Percentiles rank a stretch among this genome's conserved stretches.
Evolutionary conservation across 2,329 filamentous ascomycete species (phyloP).

Genomic region (Knufia petricola): DNA sequence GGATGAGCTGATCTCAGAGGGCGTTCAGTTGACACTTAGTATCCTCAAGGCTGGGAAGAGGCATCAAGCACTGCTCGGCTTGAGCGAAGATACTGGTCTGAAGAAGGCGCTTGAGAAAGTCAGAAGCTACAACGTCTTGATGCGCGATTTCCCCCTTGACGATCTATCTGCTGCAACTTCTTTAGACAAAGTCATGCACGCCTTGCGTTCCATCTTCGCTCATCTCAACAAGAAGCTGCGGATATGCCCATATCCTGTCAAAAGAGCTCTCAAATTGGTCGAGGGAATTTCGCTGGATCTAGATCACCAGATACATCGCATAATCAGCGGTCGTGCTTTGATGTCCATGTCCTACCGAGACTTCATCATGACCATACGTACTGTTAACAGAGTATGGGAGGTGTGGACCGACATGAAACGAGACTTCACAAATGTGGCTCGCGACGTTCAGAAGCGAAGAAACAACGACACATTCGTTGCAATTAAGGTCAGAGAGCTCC

Average conservation of each 20-base stretch:
- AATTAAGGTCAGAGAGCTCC: conserved; percentile 86
- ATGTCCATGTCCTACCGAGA: conserved; percentile 89
- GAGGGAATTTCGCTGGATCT: conserved; percentile 93
- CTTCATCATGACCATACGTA: conserved; percentile 75
- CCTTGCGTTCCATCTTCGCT: conserved; percentile 77
- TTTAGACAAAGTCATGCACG: conserved; percentile 76
- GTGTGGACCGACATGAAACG: conserved; percentile 95
- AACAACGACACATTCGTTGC: conserved; percentile 92
- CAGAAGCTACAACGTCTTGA: conserved; percentile 96
- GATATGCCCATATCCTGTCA: conserved; percentile 90
- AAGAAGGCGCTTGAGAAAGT: conserved; percentile 95
- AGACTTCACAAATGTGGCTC: conserved; percentile 94
- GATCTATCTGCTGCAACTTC: conserved; percentile 89
- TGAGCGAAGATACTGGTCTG: conserved; percentile 87
- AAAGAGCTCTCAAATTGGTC: conserved; percentile 82
- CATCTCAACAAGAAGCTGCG: conserved; percentile 98
- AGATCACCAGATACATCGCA: conserved; percentile 71
- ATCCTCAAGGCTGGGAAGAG: conserved; percentile 95
- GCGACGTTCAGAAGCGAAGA: conserved; percentile 83
- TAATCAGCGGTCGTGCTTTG: conserved; percentile 76
- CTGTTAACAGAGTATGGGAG: conserved; percentile 74
- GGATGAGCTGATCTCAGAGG: conserved; percentile 74
- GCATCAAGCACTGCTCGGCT: conserved; percentile 95
- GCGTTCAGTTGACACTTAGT: conserved; percentile 82
- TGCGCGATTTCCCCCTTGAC: conserved; percentile 95